Evolutionary conservation across 2,329 filamentous ascomycete species (phyloP), one percentile per base, ranked within the genome.

Genomic region (Lachnellula arida): DNA sequence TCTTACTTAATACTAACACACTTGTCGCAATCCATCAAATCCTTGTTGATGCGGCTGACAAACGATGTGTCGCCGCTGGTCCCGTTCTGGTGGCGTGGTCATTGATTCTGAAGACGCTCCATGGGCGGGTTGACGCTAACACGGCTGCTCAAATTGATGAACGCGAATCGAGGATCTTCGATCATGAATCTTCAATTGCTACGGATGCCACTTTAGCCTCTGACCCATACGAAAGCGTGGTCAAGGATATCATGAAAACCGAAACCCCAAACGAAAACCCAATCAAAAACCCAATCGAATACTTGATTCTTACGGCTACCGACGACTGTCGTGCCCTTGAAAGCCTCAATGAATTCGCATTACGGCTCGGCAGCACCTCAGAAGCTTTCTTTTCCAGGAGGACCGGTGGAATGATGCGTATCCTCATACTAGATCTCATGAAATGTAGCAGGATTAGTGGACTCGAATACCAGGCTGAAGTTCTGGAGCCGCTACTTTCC

Each of bases 1-100:
- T 91, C 67, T 76, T 95, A 47, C 77, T 87, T 17, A 86, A 88
- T 49, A 81, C 84, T 2, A 79, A 84, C 6, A 82, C 88, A 19
- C 77, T 96, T n/a, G 80, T 82, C 49, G 81, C 85, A 53, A 81
- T 96, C 14, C 90, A 93, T 63, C 80, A 81, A 51, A 81, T 87
- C n/a, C 78, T 96, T 35, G 73, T 86, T 23, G 75, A 77, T 54
- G 82, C 85, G 7, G 80, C 83, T 12, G 77, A 77, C 28, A 68
- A 73, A 19, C 79, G 79, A 15, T 76, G 82, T n/a, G 75, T 78
- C 39, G 82, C 82, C 37, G 88, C 88, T 19, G 84, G 82, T 54
- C 89, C 90, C 1, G 84, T 89, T 17, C 80, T 90, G 19, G 88
- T 95, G 62, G 83, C 88, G 3, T 97, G 92, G 92, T 84, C 86